Base-by-base conservation (phyloP, 208 protist species). In the Leishmania amazonensis region DNA sequence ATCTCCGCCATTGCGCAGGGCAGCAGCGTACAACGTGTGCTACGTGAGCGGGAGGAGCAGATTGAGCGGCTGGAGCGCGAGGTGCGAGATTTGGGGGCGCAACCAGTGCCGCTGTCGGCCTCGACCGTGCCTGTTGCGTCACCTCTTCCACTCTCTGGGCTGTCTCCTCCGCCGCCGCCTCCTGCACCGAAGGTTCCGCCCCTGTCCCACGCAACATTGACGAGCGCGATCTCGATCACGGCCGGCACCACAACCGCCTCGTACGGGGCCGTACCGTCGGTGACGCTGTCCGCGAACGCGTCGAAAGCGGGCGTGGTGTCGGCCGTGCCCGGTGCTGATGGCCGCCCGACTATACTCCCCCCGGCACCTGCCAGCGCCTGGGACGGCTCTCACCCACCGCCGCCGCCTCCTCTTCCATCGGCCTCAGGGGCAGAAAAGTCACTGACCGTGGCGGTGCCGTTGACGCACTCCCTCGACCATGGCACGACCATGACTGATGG, bases 61-160 rank as follows among this genome's bases (percentile, higher is more conserved):
- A 89, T 95, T n/a, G 78, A 85, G 54, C 75, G 75, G 15, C 88
- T 94, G 40, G 81, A 88, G 77, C 67, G 35, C 0, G 91, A 96
- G 67, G 75, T 95, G 60, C 75, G 75, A 28, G 82, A 90, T 67
- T 76, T 91, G 40, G 85, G 85, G 28, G 93, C 49, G 17, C 72
- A 49, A 49, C 45, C 31, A 13, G 57, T 76, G 47, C 15, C 49
- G 53, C 54, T 5, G 21, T 42, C 57, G 64, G 11, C 40, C n/a
- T 24, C 15, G 38, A 8, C 28, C 21, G 51, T 62, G 31, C 21
- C 53, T 45, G 35, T 76, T 15, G n/a, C 57, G 24, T 11, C 53
- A 21, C 53, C 75, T 65, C 3, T 11, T 40, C 35, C 1, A 5
- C 21, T 49, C 47, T 11, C 49, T 54, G 49, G 24, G 13, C 21